Evolutionary conservation across 2,329 filamentous ascomycete species (phyloP).

Genomic region (Alternaria sp.): DNA sequence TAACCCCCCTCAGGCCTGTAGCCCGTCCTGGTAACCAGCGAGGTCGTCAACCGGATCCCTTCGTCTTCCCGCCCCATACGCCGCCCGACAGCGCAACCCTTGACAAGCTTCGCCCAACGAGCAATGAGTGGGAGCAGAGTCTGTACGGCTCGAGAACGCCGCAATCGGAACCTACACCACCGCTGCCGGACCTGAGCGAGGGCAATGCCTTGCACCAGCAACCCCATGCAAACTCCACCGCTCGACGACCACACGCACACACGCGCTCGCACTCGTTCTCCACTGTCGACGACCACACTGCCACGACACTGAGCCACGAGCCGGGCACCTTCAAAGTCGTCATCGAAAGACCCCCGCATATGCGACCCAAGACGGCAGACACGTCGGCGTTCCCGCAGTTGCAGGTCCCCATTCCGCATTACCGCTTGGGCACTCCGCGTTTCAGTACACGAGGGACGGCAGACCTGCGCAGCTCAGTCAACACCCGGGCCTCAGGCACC

Average conservation of each 20-base stretch:
- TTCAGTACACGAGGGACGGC: slow-evolving; percentile 81
- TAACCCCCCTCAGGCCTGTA: slow-evolving; percentile 45
- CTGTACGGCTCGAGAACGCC: slow-evolving; percentile 47
- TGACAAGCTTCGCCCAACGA: slow-evolving; percentile 43
- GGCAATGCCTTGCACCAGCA: slow-evolving; percentile 28
- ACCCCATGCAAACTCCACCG: slow-evolving; percentile 24
- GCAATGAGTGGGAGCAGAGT: slow-evolving; percentile 51
- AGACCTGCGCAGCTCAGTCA: slow-evolving; percentile 80
- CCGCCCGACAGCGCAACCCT: slow-evolving; percentile 49
- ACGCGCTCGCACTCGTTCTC: slow-evolving; percentile 77
- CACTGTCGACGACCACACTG: slow-evolving; percentile 71
- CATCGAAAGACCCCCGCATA: slow-evolving; percentile 73
- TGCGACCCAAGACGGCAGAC: slow-evolving; percentile 70
- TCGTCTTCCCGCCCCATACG: slow-evolving; percentile 52
- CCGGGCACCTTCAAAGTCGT: slow-evolving; percentile 79
- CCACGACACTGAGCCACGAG: slow-evolving; percentile 61
- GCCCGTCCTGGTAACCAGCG: slow-evolving; percentile 50
- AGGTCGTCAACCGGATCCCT: slow-evolving; percentile 45
- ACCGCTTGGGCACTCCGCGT: slow-evolving; percentile 80
- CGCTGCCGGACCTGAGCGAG: slow-evolving; percentile 28
- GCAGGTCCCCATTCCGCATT: slow-evolving; percentile 81
- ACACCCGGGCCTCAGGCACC: slow-evolving; percentile 69
- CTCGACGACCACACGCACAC: slow-evolving; percentile 39
- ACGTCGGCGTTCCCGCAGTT: slow-evolving; percentile 65
- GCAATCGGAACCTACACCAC: slow-evolving; percentile 38